phyloP scores from a whole-genome alignment of 768 basidiomycete species.

The Leccinum longicurvipes region DNA sequence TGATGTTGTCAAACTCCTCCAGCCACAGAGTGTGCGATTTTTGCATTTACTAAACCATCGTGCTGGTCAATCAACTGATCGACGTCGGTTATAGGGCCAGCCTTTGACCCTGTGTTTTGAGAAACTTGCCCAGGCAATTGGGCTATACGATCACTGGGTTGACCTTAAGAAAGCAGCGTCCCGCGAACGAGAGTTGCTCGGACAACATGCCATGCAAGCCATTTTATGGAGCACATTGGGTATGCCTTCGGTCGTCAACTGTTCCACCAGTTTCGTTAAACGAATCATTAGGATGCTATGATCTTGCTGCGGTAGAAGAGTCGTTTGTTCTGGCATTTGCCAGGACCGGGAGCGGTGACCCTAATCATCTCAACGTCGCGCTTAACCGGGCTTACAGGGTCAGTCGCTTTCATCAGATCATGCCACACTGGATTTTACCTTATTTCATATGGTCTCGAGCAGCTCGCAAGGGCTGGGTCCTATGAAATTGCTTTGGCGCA shows the following conservation, averaged over 20 bases:
- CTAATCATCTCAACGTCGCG: slow-evolving; percentile 55
- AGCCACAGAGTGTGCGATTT: slow-evolving; percentile 53
- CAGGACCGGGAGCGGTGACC: slow-evolving; percentile 53
- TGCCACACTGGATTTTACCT: not conserved
- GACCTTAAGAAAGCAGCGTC: slow-evolving; percentile 52
- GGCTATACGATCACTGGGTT: slow-evolving; percentile 69
- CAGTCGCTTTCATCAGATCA: slow-evolving; percentile 11
- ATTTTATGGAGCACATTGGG: slow-evolving; percentile 71
- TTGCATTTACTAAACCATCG: not conserved
- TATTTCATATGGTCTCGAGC: slow-evolving; percentile 14
- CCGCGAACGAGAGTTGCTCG: slow-evolving; percentile 61
- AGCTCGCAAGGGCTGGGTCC: slow-evolving; percentile 69
- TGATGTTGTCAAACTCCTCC: slow-evolving; percentile 74
- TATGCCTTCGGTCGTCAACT: slow-evolving; percentile 25
- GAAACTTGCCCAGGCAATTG: slow-evolving; percentile 62
- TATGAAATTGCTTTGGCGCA: slow-evolving; percentile 59
- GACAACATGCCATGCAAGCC: slow-evolving; percentile 71
- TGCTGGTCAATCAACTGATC: slow-evolving; percentile 7
- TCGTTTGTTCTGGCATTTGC: slow-evolving; percentile 67
- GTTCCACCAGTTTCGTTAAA: slow-evolving; percentile 9
- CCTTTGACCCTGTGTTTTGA: slow-evolving; percentile 67
- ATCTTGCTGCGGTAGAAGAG: slow-evolving; percentile 64
- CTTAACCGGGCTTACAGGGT: slow-evolving; percentile 73
- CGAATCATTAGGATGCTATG: slow-evolving; percentile 53
- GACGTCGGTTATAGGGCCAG: slow-evolving; percentile 51